Base-by-base conservation (phyloP, 208 protist genomes). In the Leishmania braziliensis region DNA sequence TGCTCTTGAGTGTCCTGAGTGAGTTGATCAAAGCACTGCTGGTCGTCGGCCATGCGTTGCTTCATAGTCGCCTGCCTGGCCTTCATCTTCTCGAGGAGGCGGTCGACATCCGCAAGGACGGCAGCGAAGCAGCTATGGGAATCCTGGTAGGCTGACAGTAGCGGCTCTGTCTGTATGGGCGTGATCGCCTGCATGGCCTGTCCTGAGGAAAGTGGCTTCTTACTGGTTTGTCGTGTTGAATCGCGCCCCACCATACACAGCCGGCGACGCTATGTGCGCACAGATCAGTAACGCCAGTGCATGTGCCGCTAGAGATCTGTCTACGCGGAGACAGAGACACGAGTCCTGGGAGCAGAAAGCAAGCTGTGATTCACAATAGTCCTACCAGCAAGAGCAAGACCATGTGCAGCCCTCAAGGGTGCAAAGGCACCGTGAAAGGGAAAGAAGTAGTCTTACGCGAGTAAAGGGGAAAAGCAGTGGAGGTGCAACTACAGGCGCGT, bases 141-240 rank as follows among this genome's bases (percentile, higher is more conserved):
- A 68, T 71, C 60, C 46, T 84, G 74, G 75, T 84, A 79, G n/a
- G 54, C 65, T 46, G 53, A 56, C 51, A 79, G 39, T n/a, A 76
- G 75, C 75, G 66, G 29, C 54, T 75, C 65, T 46, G 51, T 65
- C 81, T 75, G n/a, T n/a, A 48, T 23, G 10, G 53, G 51, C 29
- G 51, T 9, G 51, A 53, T n/a, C 10, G 29, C 29, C 12, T 36
- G 48, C 43, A 75, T 75, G 26, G 26, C 46, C 26, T 16, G 39
- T 73, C 69, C 9, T 73, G 26, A 48, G 9, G 26, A 36, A 54
- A 14, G 10, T 5, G 43, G 46, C 26, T 73, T 16, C 23, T 18
- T 29, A 29, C 33, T 5, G 16, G 46, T 23, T 8, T 16, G 26
- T 53, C 23, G 20, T 8, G 20, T 29, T 33, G 5, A 18, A 73